Evolutionary conservation across 306 rosid genomes (phyloP).

Genomic region (Argentina anserina): DNA sequence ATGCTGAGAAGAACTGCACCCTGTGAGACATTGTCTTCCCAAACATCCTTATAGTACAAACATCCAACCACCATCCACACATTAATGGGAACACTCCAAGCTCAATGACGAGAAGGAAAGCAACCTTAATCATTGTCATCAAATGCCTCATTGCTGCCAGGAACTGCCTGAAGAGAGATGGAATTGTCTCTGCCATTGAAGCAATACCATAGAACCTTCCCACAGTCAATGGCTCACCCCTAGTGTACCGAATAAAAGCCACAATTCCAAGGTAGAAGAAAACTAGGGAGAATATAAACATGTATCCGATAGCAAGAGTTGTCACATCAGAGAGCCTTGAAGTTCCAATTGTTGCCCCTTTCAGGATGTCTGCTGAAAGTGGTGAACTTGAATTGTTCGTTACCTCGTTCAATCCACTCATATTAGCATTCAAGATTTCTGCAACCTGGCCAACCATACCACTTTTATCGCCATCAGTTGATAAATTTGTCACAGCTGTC

Average conservation of each 20-base stretch:
- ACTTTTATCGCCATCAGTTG: slow-evolving; percentile 64
- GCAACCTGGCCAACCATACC: slow-evolving; percentile 72
- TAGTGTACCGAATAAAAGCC: slow-evolving; percentile 79
- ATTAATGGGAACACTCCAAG: slow-evolving; percentile 98
- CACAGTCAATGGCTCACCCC: slow-evolving; percentile 83
- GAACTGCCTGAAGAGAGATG: slow-evolving; percentile 95
- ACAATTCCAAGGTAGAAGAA: slow-evolving; percentile 76
- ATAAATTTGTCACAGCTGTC: slow-evolving; percentile 66
- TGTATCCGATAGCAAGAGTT: slow-evolving; percentile 90
- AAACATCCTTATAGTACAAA: slow-evolving; percentile 93
- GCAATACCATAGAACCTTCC: slow-evolving; percentile 91
- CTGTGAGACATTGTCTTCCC: slow-evolving; percentile 97
- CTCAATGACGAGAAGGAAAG: slow-evolving; percentile 95
- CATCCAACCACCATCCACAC: slow-evolving; percentile 99
- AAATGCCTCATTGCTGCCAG: slow-evolving; percentile 97
- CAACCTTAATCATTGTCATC: slow-evolving; percentile 99
- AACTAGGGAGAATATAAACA: slow-evolving; percentile 67
- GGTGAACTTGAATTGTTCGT: slow-evolving; percentile 58
- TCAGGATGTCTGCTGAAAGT: slow-evolving; percentile 61
- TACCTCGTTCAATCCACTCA: slow-evolving; percentile 60
- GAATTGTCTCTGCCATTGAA: slow-evolving; percentile 87
- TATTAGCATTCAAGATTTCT: slow-evolving; percentile 66
- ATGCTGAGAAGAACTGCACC: slow-evolving; percentile 87
- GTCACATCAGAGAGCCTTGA: slow-evolving; percentile 92
- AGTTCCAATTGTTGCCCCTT: slow-evolving; percentile 59